Evolutionary conservation across 345 rosid species (phyloP).

Genomic region (Eucalyptus grandis): DNA sequence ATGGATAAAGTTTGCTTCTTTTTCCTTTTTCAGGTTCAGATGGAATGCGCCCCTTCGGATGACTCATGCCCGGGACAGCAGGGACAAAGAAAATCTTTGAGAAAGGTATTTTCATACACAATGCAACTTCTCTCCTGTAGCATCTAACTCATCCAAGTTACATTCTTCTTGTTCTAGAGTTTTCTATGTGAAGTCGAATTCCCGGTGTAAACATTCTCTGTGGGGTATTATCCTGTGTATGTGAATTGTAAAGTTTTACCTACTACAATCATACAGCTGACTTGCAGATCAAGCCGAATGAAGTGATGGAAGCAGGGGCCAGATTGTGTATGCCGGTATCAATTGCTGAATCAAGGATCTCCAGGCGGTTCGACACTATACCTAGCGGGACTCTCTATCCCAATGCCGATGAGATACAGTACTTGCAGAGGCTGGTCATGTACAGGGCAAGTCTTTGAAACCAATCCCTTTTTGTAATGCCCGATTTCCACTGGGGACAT

Average conservation of each 20-base stretch:
- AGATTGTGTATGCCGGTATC: constrained; percentile 67
- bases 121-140: neutral
- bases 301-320: constrained; percentile 60
- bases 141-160: neutral
- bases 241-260: constrained; percentile 7
- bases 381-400: constrained; percentile 89
- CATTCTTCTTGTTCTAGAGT: neutral
- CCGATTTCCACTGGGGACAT: neutral
- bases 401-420: constrained; percentile 84
- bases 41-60: constrained; percentile 20
- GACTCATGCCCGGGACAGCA: constrained; percentile 1
- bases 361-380: constrained; percentile 72
- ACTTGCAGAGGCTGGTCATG: constrained; percentile 84
- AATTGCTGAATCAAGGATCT: constrained; percentile 53
- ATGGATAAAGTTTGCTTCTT: neutral
- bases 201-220: neutral
- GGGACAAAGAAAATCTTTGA: constrained; percentile 22
- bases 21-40: constrained; percentile 32
- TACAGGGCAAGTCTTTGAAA: constrained; percentile 43
- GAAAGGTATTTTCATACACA: constrained; percentile 23
- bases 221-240: neutral
- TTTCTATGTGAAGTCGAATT: neutral
- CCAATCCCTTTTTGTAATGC: neutral
- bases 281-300: constrained; percentile 57
- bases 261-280: constrained; percentile 16